Percentiles rank a stretch among this genome's conserved stretches.
phyloP scores from a whole-genome alignment of 108 stramenopile genomes.

The Conticribra guillardii region DNA sequence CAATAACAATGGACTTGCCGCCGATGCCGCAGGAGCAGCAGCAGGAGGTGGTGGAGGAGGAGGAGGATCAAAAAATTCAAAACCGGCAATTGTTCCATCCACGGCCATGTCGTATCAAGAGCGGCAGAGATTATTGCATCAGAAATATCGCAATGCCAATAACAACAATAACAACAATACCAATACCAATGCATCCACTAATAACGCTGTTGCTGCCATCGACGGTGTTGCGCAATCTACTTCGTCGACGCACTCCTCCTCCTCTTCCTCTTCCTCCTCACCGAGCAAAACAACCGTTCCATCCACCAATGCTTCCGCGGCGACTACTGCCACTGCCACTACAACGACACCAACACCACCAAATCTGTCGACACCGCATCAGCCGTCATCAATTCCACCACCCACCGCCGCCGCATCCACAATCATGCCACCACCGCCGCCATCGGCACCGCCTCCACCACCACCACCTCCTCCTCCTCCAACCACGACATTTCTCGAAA shows the following conservation, averaged over 20 bases:
- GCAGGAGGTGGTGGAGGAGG: too few species aligned
- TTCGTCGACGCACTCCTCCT: not conserved
- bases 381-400: not conserved
- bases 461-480: not conserved
- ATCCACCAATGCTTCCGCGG: too few species aligned
- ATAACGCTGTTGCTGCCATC: not conserved
- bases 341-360: not conserved
- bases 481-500: conserved; percentile 29
- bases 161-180: not conserved
- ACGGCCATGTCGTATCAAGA: conserved; percentile 38
- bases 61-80: too few species aligned
- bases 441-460: not conserved
- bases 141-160: conserved; percentile 24
- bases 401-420: not conserved
- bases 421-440: not conserved
- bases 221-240: conserved; percentile 8
- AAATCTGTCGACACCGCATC: conserved; percentile 1
- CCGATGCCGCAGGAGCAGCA: too few species aligned
- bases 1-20: too few species aligned
- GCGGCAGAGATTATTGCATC: conserved; percentile 32
- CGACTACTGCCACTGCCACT: too few species aligned
- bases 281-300: not conserved
- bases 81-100: too few species aligned
- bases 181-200: conserved; percentile 9
- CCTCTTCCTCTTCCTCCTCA: not conserved